These are phyloP conservation scores for Cladosporium oxysporum DNA, from an alignment of 2,329 filamentous ascomycete species.

Conservation along the genomic window DNA sequence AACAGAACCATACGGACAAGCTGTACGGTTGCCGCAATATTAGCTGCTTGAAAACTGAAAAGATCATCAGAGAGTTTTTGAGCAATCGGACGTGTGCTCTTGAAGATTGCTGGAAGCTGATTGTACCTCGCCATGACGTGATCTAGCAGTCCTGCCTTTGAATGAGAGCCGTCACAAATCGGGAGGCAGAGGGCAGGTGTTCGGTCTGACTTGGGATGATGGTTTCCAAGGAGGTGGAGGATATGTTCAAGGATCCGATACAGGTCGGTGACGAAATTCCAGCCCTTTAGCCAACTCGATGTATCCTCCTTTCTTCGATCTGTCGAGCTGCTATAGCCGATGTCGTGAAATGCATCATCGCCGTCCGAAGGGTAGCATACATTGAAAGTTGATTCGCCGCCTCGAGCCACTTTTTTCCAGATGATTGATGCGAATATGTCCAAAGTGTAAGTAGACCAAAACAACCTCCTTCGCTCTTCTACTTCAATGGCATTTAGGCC, in stretches of 20 bases:
- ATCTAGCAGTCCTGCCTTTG: neutral
- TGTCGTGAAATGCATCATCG: neutral
- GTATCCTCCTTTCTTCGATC: too few species aligned
- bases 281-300: conserved; percentile 54
- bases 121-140: conserved; percentile 12
- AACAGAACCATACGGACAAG: conserved; percentile 48
- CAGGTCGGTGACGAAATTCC: conserved; percentile 59
- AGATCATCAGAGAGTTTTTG: neutral
- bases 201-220: neutral
- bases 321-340: conserved; percentile 28
- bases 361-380: neutral
- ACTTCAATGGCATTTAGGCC: conserved; percentile 46
- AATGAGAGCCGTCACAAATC: too few species aligned
- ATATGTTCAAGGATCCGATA: conserved; percentile 56
- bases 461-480: conserved; percentile 50
- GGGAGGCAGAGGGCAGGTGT: too few species aligned
- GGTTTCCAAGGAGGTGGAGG: conserved; percentile 12
- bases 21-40: conserved; percentile 48
- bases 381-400: conserved; percentile 47
- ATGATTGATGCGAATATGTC: conserved; percentile 57
- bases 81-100: neutral
- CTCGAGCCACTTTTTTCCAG: conserved; percentile 49
- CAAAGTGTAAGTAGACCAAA: conserved; percentile 60
- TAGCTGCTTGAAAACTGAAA: conserved; percentile 48
- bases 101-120: conserved; percentile 5